phyloP scores from a whole-genome alignment of 768 basidiomycete genomes.

The Trametopsis cervina region DNA sequence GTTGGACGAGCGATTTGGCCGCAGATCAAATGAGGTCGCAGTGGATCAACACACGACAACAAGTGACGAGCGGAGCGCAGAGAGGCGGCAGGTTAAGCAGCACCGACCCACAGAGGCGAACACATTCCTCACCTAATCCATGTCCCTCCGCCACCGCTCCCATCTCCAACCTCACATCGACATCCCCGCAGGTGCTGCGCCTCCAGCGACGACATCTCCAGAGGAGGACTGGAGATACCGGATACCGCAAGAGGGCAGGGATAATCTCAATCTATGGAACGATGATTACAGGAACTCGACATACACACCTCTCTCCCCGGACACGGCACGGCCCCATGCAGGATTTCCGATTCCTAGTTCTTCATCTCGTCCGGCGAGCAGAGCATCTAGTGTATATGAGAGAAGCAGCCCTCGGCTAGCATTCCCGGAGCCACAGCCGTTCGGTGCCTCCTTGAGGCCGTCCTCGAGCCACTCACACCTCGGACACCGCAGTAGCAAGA shows the following conservation, averaged over 20 bases:
- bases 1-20: too few relatives aligned
- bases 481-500: conserved; percentile 20
- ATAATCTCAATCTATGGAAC: conserved; percentile 31
- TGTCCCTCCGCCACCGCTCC: neutral
- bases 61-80: neutral
- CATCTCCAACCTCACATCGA: conserved; percentile 26
- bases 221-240: conserved; percentile 25
- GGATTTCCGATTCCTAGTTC: conserved; percentile 18
- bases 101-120: neutral
- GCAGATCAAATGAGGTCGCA: too few relatives aligned
- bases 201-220: conserved; percentile 27
- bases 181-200: conserved; percentile 32
- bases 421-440: conserved; percentile 24
- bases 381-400: conserved; percentile 34
- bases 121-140: neutral
- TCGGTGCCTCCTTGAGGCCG: conserved; percentile 16
- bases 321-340: conserved; percentile 12
- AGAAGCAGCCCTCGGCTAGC: conserved; percentile 14
- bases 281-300: conserved; percentile 20
- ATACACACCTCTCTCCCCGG: conserved; percentile 9
- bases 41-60: conserved; percentile 4
- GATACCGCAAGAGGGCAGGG: conserved; percentile 13
- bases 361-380: conserved; percentile 26
- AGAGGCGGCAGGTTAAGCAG: neutral
- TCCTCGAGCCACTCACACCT: conserved; percentile 11